Evolutionary conservation across 441 rosid species (phyloP), one percentile per base, ranked within the genome.

Genomic region (Heliophila coronopifolia): DNA sequence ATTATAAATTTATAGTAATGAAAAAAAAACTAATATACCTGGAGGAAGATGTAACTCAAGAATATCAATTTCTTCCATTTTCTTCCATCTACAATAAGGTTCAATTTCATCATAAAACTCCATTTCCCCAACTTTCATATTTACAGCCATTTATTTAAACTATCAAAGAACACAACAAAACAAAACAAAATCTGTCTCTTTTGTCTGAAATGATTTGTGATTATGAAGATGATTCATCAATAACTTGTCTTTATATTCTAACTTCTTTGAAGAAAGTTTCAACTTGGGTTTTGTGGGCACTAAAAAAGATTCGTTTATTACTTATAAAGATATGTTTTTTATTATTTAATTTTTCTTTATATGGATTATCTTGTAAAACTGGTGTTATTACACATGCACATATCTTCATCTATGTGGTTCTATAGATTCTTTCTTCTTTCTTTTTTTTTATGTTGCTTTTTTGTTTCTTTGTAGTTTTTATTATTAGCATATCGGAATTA

Each of bases 71-170:
- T 59, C 27, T 65, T 67, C 61, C 1, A 40, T 69, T 50, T 37
- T 33, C 35, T 2, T 50, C 78, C 78, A 70, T 38, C 67, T 57
- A 56, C 75, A 72, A 9, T 49, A 54, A 22, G 80, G 77, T 53
- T 72, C 77, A 24, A 73, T 58, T 33, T 83, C 84, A 13, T 70
- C 78, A 12, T 47, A 59, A 30, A 53, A 18, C 4, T 12, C 54
- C 1, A 11, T 28, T 12, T 24, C 6, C 16, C 32, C 31, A 42
- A 40, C 24, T 39, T 36, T 49, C 53, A 61, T 61, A 47, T 41
- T 58, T 18, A 38, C 44, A 24, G 35, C 70, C 63, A 51, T 66
- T 45, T 37, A 5, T 4, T 12, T 6, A 23, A 26, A 51, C 27
- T 28, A n/a, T 38, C 13, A 38, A 57, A 7, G 35, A 17, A 8